A percentile compares a stretch with the other conserved stretches of the same genome.
Evolutionary conservation across 352 stramenopile genomes (phyloP).

Genomic region (Aphanomyces cochlioides): DNA sequence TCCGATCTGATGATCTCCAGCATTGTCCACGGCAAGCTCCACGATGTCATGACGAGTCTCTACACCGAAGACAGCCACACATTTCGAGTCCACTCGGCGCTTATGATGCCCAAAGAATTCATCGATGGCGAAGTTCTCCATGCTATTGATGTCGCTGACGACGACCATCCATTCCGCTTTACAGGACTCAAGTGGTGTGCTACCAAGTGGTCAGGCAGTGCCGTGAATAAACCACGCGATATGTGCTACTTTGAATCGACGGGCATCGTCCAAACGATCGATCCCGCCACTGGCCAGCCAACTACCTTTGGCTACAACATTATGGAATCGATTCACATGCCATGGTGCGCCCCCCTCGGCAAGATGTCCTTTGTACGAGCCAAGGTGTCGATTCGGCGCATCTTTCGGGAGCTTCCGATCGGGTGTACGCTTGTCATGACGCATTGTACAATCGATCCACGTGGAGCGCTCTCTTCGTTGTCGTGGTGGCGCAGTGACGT

Average conservation of each 20-base stretch:
- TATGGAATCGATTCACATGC: slow-evolving; percentile 25
- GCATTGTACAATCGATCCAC: slow-evolving; percentile 20
- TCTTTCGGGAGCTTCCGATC: slow-evolving; percentile 25
- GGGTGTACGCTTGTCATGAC: slow-evolving; percentile 26
- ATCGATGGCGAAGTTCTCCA: slow-evolving; percentile 24
- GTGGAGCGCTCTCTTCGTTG: neutral
- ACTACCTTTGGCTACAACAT: slow-evolving; percentile 21
- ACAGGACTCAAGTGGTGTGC: slow-evolving; percentile 19
- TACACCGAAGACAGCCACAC: slow-evolving; percentile 3
- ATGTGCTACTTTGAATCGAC: slow-evolving; percentile 28
- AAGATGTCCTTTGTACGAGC: slow-evolving; percentile 17
- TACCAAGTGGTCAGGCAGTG: slow-evolving; percentile 7
- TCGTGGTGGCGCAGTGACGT: neutral
- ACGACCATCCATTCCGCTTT: neutral
- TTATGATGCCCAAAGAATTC: slow-evolving; percentile 25
- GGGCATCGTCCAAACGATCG: slow-evolving; percentile 10
- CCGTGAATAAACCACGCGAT: slow-evolving; percentile 18
- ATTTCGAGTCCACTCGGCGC: slow-evolving; percentile 18
- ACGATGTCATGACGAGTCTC: slow-evolving; percentile 14
- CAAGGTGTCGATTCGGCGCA: slow-evolving; percentile 25
- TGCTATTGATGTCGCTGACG: slow-evolving; percentile 6
- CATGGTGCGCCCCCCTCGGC: slow-evolving; percentile 17
- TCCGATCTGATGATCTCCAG: slow-evolving; percentile 12
- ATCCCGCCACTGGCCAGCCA: neutral
- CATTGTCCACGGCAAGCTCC: slow-evolving; percentile 12